Percentiles rank a stretch among this genome's conserved stretches.
Evolutionary conservation across 805 yeast genomes (phyloP).

Genomic region (Saitoella complicata): DNA sequence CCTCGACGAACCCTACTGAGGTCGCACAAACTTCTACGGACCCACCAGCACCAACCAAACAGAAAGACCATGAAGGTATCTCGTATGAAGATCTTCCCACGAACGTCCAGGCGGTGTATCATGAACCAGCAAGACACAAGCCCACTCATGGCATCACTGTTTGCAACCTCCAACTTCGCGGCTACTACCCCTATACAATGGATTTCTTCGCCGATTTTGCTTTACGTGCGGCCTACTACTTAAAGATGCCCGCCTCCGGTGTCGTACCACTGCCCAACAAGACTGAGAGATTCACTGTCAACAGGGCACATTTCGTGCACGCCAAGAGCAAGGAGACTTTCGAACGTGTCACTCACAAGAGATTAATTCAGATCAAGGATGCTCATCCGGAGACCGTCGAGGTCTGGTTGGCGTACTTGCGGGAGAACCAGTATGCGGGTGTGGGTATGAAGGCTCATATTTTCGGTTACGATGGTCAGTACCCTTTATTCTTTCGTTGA

Average conservation of each 20-base stretch:
- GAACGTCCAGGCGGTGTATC: slow-evolving; percentile 64
- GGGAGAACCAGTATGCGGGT: slow-evolving; percentile 62
- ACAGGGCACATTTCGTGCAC: slow-evolving; percentile 81
- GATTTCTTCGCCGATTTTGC: slow-evolving; percentile 74
- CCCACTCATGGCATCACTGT: slow-evolving; percentile 56
- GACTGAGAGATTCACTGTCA: slow-evolving; percentile 84
- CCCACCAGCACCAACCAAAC: no score
- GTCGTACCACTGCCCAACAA: slow-evolving; percentile 52
- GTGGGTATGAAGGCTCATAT: slow-evolving; percentile 70
- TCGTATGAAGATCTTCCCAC: slow-evolving; percentile 35
- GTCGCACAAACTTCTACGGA: no score
- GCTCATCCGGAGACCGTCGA: slow-evolving; percentile 74
- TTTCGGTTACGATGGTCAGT: slow-evolving; percentile 14
- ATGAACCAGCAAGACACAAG: slow-evolving; percentile 59
- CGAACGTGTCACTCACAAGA: slow-evolving; percentile 69
- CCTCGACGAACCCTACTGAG: no score
- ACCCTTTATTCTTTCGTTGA: background rate
- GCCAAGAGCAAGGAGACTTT: slow-evolving; percentile 91
- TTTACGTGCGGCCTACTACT: slow-evolving; percentile 72
- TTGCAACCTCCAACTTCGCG: slow-evolving; percentile 56
- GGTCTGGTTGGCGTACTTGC: slow-evolving; percentile 58
- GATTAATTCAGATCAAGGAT: slow-evolving; percentile 63
- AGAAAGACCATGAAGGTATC: no score
- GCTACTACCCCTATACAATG: slow-evolving; percentile 48
- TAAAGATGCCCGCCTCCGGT: slow-evolving; percentile 74